Conservation (phyloP, 306 rosid species). For the Geum urbanum region DNA sequence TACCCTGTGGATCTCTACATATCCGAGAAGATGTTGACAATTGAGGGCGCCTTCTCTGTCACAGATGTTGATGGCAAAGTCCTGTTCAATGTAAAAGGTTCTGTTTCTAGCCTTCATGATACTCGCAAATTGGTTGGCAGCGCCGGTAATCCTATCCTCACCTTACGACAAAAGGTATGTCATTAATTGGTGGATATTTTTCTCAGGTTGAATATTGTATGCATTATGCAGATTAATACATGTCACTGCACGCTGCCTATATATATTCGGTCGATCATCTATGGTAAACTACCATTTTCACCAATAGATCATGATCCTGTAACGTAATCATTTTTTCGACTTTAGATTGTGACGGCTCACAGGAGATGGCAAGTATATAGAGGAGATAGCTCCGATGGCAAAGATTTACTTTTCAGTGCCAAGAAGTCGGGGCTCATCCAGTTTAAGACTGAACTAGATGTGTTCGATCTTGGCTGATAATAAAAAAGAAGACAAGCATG, state of each 20-base stretch:
- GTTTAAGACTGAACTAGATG: constrained; percentile 31
- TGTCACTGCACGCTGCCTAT: too few species aligned
- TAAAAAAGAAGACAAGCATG: constrained; percentile 21
- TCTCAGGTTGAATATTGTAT: not conserved
- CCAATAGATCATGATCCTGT: too few species aligned
- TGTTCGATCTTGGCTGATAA: constrained; percentile 38
- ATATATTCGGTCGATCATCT: too few species aligned
- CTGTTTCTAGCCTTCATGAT: constrained; percentile 34
- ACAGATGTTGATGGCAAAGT: constrained; percentile 33
- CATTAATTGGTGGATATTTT: not conserved
- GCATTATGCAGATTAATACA: too few species aligned
- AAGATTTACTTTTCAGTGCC: constrained; percentile 33
- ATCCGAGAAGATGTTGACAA: constrained; percentile 28
- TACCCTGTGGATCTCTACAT: constrained; percentile 36
- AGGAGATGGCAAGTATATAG: constrained; percentile 37
- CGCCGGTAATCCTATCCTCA: constrained; percentile 24
- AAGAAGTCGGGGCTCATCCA: constrained; percentile 31
- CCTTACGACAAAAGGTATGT: constrained; percentile 36
- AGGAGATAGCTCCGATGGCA: constrained; percentile 36
- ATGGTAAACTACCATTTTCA: too few species aligned
- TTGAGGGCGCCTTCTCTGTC: constrained; percentile 30
- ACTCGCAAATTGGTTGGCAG: constrained; percentile 30
- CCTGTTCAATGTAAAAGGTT: constrained; percentile 37
- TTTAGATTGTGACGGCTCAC: constrained; percentile 34
- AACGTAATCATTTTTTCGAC: not conserved